phyloP scores from a whole-genome alignment of 306 rosid species.

The Cicer chorassanicum region DNA sequence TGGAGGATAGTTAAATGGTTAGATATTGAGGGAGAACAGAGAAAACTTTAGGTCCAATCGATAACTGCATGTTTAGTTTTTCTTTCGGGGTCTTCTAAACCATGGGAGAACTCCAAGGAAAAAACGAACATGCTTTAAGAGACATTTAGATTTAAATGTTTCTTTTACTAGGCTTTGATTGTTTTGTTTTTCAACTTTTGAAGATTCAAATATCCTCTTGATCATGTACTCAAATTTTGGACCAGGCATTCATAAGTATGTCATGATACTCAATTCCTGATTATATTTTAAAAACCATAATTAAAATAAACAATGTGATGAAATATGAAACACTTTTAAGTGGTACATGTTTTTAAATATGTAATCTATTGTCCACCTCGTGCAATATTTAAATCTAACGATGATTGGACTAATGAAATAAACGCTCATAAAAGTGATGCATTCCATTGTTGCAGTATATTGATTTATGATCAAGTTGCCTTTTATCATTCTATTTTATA shows the following conservation, averaged over 20 bases:
- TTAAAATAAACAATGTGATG: background rate
- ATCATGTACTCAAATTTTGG: background rate
- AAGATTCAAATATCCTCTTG: slow-evolving; percentile 17
- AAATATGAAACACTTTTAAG: slow-evolving; percentile 20
- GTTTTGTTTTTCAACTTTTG: background rate
- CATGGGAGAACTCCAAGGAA: background rate
- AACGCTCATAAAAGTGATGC: background rate
- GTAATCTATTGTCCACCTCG: background rate
- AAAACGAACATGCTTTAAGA: background rate
- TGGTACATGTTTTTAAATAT: background rate
- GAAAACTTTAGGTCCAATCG: background rate
- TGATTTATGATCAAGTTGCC: background rate
- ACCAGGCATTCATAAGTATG: background rate
- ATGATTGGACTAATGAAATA: slow-evolving; percentile 17
- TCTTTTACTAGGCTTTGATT: background rate
- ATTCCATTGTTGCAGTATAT: background rate
- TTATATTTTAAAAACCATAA: background rate
- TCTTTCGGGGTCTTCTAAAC: background rate
- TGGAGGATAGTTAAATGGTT: background rate
- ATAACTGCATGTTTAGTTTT: background rate
- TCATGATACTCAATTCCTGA: background rate
- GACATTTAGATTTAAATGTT: background rate
- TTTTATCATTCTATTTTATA: background rate
- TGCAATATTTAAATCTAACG: background rate
- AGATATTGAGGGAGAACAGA: background rate